Evolutionary conservation across 495 filamentous ascomycete genomes (phyloP).

Genomic region (Podospora pseudocomata): DNA sequence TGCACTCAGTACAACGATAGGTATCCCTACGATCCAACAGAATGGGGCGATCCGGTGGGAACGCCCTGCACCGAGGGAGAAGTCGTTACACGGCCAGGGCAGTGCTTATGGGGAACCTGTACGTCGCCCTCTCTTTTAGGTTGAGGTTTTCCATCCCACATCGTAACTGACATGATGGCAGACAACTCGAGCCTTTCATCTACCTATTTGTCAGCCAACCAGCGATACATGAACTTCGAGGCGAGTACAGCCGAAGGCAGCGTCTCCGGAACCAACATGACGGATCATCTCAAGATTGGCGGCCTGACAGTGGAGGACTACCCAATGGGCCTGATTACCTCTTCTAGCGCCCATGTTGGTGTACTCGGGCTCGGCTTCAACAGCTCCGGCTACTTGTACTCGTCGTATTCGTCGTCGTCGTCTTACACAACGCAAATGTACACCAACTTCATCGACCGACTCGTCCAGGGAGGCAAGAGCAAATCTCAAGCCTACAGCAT

Average conservation of each 20-base stretch:
- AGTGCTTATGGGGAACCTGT: slow-evolving; percentile 41
- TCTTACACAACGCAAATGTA: slow-evolving; percentile 48
- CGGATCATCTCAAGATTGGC: slow-evolving; percentile 64
- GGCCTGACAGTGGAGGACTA: slow-evolving; percentile 56
- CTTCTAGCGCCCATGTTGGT: slow-evolving; percentile 57
- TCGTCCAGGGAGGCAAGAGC: slow-evolving; percentile 63
- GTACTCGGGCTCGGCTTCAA: slow-evolving; percentile 76
- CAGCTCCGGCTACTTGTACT: slow-evolving; percentile 46
- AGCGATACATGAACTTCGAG: slow-evolving; percentile 58
- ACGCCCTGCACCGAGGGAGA: background rate
- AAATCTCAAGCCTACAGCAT: slow-evolving; percentile 73
- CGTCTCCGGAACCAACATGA: slow-evolving; percentile 65
- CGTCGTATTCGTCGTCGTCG: background rate
- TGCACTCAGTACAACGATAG: slow-evolving; percentile 20
- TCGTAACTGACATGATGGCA: background rate
- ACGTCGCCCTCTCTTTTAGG: slow-evolving; percentile 37
- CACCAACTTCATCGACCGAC: slow-evolving; percentile 62
- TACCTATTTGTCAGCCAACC: slow-evolving; percentile 53
- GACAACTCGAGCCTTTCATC: slow-evolving; percentile 45
- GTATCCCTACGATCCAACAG: slow-evolving; percentile 8
- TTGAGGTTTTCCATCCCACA: background rate
- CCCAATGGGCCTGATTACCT: slow-evolving; percentile 70
- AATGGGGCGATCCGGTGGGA: background rate
- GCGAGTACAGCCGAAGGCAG: slow-evolving; percentile 67
- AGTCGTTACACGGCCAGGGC: background rate